Percentiles rank a stretch among this genome's conserved stretches.
phyloP scores from a whole-genome alignment of 768 basidiomycete species.

The Cystoderma amianthinum region DNA sequence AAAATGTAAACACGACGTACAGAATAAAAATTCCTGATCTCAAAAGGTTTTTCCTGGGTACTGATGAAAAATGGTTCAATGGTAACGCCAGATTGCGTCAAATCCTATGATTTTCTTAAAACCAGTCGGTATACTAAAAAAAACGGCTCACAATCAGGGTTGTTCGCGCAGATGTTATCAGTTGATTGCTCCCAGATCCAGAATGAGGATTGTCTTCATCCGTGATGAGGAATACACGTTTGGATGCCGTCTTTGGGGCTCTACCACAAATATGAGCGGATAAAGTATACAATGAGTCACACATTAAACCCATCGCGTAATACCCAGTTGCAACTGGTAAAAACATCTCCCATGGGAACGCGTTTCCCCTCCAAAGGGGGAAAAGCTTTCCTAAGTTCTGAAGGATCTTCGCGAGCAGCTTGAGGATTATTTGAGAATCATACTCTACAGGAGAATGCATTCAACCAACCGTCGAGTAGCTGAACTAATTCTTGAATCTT shows the following conservation, averaged over 20 bases:
- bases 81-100: slow-evolving; percentile 69
- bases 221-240: slow-evolving; percentile 90
- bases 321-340: slow-evolving; percentile 86
- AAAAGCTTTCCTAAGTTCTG: slow-evolving; percentile 49
- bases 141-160: slow-evolving; percentile 59
- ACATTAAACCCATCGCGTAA: slow-evolving; percentile 74
- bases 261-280: slow-evolving; percentile 25
- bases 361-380: slow-evolving; percentile 52
- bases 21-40: slow-evolving; percentile 70
- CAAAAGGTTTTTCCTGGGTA: slow-evolving; percentile 58
- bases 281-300: neutral
- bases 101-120: slow-evolving; percentile 44
- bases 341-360: slow-evolving; percentile 82
- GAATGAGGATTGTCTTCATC: slow-evolving; percentile 78
- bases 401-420: slow-evolving; percentile 65
- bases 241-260: slow-evolving; percentile 83
- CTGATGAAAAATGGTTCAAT: slow-evolving; percentile 90
- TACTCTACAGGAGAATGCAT: neutral
- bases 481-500: slow-evolving; percentile 75
- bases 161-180: slow-evolving; percentile 64
- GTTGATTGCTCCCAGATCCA: slow-evolving; percentile 45
- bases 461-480: slow-evolving; percentile 62
- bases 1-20: slow-evolving; percentile 30
- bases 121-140: neutral
- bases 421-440: slow-evolving; percentile 6